Conservation (phyloP, 2,329 filamentous ascomycete genomes). For the Xylariaceae sp. region DNA sequence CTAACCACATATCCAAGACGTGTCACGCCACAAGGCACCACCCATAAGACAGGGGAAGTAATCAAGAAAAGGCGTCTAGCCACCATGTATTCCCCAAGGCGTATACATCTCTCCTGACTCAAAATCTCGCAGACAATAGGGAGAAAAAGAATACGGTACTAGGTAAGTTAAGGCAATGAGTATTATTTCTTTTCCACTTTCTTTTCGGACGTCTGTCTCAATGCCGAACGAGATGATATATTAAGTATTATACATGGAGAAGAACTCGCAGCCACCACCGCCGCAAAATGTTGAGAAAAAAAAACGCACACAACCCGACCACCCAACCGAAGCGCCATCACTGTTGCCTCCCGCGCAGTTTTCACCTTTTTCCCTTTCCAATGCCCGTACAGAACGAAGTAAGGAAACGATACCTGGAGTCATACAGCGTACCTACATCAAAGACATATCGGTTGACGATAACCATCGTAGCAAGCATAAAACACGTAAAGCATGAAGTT, state of each 20-base stretch:
- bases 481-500: slow-evolving; percentile 7
- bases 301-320: no score
- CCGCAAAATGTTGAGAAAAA: no score
- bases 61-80: no score
- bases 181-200: neutral
- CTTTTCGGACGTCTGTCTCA: neutral
- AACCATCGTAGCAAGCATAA: slow-evolving; percentile 12
- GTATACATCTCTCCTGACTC: no score
- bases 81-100: no score
- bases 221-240: neutral
- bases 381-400: neutral
- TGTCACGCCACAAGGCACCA: no score
- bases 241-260: neutral
- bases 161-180: no score
- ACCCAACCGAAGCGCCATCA: neutral
- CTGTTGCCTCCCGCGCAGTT: neutral
- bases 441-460: neutral
- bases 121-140: no score
- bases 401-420: neutral
- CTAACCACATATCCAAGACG: no score
- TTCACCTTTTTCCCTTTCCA: neutral
- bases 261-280: neutral
- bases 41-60: no score
- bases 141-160: no score
- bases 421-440: neutral